A percentile compares a stretch with the other conserved stretches of the same genome.
phyloP scores from a whole-genome alignment of 2,329 filamentous ascomycete species.

The Epicoccum nigrum region DNA sequence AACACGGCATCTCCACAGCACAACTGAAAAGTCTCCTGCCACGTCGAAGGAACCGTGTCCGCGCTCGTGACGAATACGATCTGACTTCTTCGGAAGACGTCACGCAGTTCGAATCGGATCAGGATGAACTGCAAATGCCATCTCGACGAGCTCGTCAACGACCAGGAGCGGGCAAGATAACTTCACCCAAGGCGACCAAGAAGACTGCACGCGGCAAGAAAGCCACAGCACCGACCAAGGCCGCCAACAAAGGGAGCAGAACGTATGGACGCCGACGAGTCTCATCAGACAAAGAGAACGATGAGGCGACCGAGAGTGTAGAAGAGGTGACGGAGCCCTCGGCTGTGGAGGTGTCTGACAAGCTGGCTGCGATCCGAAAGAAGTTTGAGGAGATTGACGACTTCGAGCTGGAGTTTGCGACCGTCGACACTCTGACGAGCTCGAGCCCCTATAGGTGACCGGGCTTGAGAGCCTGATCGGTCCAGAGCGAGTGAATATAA shows the following conservation, averaged over 20 bases:
- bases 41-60: slow-evolving; percentile 45
- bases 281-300: slow-evolving; percentile 54
- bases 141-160: slow-evolving; percentile 28
- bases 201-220: slow-evolving; percentile 35
- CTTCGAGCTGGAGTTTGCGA: slow-evolving; percentile 60
- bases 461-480: background rate
- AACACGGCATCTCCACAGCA: slow-evolving; percentile 50
- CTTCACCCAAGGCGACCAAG: slow-evolving; percentile 33
- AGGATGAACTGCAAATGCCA: slow-evolving; percentile 51
- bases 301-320: slow-evolving; percentile 31
- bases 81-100: slow-evolving; percentile 47
- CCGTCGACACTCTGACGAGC: slow-evolving; percentile 48
- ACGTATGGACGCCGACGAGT: slow-evolving; percentile 45
- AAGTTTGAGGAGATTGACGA: slow-evolving; percentile 58
- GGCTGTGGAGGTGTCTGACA: slow-evolving; percentile 33
- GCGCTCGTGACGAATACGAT: slow-evolving; percentile 49
- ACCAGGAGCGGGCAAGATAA: slow-evolving; percentile 22
- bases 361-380: slow-evolving; percentile 52
- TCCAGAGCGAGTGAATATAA: background rate
- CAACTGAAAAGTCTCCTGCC: slow-evolving; percentile 54
- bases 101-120: slow-evolving; percentile 44
- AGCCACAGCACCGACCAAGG: slow-evolving; percentile 19
- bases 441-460: slow-evolving; percentile 50
- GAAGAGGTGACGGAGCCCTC: slow-evolving; percentile 38
- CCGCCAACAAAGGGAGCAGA: slow-evolving; percentile 31